phyloP scores from a whole-genome alignment of 495 filamentous ascomycete species.

The Bacidia rubella region DNA sequence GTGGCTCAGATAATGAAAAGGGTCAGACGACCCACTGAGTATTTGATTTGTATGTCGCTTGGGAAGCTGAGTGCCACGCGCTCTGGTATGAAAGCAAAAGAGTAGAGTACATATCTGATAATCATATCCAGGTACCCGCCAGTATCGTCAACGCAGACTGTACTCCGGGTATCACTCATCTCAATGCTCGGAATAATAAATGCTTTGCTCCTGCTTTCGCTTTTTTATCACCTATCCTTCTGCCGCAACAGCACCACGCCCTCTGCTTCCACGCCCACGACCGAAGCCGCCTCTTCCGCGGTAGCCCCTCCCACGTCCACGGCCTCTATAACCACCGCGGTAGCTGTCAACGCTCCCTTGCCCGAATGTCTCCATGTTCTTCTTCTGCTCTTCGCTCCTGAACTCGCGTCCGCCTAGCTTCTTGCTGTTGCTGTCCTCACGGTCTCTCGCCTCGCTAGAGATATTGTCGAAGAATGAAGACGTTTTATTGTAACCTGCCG shows the following conservation, averaged over 20 bases:
- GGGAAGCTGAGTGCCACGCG: neutral
- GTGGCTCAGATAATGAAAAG: no score
- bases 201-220: neutral
- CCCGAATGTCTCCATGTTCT: constrained; percentile 98
- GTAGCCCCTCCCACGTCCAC: constrained; percentile 26
- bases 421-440: constrained; percentile 51
- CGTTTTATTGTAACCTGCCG: constrained; percentile 62
- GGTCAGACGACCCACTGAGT: neutral
- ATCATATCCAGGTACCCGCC: neutral
- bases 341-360: constrained; percentile 88
- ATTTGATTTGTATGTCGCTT: neutral
- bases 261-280: constrained; percentile 10
- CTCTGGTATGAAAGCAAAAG: neutral
- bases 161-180: neutral
- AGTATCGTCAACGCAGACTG: neutral
- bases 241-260: constrained; percentile 16
- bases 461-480: constrained; percentile 96
- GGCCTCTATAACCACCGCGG: constrained; percentile 50
- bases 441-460: constrained; percentile 79
- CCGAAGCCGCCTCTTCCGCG: constrained; percentile 6
- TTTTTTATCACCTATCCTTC: constrained; percentile 7
- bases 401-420: constrained; percentile 77
- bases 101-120: neutral
- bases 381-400: constrained; percentile 81
- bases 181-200: neutral